These are phyloP conservation scores for Diaporthe batatas DNA, from an alignment of 2,329 filamentous ascomycete species.

Conservation along the genomic window DNA sequence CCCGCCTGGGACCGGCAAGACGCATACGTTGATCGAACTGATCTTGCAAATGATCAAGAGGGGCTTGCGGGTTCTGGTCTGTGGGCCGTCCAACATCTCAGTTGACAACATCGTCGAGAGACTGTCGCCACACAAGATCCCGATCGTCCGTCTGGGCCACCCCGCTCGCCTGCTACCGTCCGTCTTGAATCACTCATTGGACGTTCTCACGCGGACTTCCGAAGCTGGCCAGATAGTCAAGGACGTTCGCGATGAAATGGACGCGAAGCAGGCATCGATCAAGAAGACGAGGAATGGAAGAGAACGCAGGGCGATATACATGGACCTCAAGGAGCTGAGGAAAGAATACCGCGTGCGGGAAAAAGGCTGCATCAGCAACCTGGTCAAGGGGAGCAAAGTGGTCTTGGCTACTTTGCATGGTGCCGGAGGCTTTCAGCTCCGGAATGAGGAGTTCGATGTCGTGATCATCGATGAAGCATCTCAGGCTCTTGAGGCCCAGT, in stretches of 20 bases:
- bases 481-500: conserved; percentile 95
- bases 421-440: conserved; percentile 86
- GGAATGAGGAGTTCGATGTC: conserved; percentile 86
- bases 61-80: conserved; percentile 85
- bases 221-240: conserved; percentile 90
- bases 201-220: conserved; percentile 90
- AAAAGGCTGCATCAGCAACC: conserved; percentile 79
- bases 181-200: conserved; percentile 89
- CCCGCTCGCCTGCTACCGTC: conserved; percentile 90
- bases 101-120: conserved; percentile 99
- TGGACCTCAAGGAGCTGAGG: conserved; percentile 84
- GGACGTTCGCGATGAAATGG: conserved; percentile 93
- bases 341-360: conserved; percentile 92
- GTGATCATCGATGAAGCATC: conserved; percentile 97
- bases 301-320: conserved; percentile 86
- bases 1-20: conserved; percentile 96
- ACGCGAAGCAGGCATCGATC: conserved; percentile 88
- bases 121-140: conserved; percentile 84
- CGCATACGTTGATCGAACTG: conserved; percentile 93
- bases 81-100: conserved; percentile 95
- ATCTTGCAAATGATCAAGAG: conserved; percentile 89
- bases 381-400: conserved; percentile 84
- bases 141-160: conserved; percentile 91
- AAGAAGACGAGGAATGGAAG: conserved; percentile 86
- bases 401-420: conserved; percentile 94